Evolutionary conservation across 768 basidiomycete species (phyloP).

Genomic region (Stropharia rugosoannulata): DNA sequence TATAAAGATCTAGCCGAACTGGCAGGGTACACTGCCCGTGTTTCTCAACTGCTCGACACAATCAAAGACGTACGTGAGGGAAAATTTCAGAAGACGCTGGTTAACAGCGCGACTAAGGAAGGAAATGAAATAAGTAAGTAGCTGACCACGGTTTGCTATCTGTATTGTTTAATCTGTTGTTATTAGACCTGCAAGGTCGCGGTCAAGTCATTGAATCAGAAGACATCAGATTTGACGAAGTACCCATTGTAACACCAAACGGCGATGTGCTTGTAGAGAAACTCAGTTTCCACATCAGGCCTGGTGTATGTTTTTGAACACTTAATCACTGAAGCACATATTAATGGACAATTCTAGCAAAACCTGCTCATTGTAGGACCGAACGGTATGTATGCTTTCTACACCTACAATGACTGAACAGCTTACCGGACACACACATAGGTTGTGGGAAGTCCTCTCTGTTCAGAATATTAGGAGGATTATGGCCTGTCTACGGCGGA

Average conservation of each 20-base stretch:
- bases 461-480: conserved; percentile 93
- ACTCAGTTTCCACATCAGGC: conserved; percentile 87
- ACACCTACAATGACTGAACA: background rate
- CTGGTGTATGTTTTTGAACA: conserved; percentile 53
- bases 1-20: conserved; percentile 97
- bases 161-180: background rate
- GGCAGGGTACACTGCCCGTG: conserved; percentile 93
- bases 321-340: background rate
- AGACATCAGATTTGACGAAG: conserved; percentile 88
- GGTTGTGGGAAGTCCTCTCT: conserved; percentile 89
- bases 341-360: conserved; percentile 52
- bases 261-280: conserved; percentile 87
- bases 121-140: conserved; percentile 75
- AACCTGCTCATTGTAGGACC: conserved; percentile 93
- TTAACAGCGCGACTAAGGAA: conserved; percentile 69
- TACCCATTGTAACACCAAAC: conserved; percentile 95
- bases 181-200: conserved; percentile 70
- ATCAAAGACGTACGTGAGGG: conserved; percentile 85
- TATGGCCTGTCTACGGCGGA: conserved; percentile 90
- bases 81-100: conserved; percentile 85
- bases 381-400: conserved; percentile 55
- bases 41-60: conserved; percentile 84
- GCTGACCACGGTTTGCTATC: background rate
- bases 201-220: conserved; percentile 83
- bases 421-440: conserved; percentile 21